Percentiles rank a stretch among this genome's conserved stretches.
phyloP scores from a whole-genome alignment of 1,284 basidiomycete genomes.

The Ceratobasidium theobromae region DNA sequence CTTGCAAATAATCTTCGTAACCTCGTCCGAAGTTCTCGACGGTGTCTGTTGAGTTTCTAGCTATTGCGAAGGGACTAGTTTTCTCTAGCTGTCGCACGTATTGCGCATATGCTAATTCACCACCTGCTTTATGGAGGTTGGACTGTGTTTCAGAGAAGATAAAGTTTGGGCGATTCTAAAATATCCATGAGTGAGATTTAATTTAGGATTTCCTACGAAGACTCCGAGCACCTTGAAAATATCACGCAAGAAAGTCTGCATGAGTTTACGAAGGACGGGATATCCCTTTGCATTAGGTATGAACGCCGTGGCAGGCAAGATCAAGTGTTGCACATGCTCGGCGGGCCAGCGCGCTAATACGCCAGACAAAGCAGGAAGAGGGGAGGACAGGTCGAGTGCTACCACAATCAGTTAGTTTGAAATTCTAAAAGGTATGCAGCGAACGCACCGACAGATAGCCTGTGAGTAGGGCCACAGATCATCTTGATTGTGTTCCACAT shows the following conservation, averaged over 20 bases:
- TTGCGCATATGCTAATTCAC: conserved; percentile 85
- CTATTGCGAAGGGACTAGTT: conserved; percentile 63
- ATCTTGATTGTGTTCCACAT: conserved; percentile 95
- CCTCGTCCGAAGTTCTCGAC: conserved; percentile 88
- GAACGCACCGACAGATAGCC: conserved; percentile 75
- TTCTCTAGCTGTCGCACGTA: conserved; percentile 85
- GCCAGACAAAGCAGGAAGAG: conserved; percentile 73
- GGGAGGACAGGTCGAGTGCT: conserved; percentile 89
- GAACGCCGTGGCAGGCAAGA: conserved; percentile 87
- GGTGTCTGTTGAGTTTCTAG: conserved; percentile 59
- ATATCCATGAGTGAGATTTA: not conserved
- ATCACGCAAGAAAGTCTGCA: conserved; percentile 84
- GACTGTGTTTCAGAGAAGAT: conserved; percentile 71
- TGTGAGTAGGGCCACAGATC: conserved; percentile 82
- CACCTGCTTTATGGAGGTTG: conserved; percentile 73
- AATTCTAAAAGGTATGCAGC: not conserved
- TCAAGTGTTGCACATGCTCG: conserved; percentile 86
- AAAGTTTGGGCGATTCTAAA: conserved; percentile 76
- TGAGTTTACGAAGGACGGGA: conserved; percentile 91
- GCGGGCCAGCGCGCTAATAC: conserved; percentile 86
- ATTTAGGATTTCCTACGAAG: not conserved
- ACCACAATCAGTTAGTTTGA: conserved; percentile 12
- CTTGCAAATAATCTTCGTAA: conserved; percentile 95
- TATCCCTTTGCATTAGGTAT: conserved; percentile 97
- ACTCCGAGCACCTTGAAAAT: conserved; percentile 69